Base-by-base conservation (phyloP, 352 stramenopile species). In the Lagenidium giganteum region DNA sequence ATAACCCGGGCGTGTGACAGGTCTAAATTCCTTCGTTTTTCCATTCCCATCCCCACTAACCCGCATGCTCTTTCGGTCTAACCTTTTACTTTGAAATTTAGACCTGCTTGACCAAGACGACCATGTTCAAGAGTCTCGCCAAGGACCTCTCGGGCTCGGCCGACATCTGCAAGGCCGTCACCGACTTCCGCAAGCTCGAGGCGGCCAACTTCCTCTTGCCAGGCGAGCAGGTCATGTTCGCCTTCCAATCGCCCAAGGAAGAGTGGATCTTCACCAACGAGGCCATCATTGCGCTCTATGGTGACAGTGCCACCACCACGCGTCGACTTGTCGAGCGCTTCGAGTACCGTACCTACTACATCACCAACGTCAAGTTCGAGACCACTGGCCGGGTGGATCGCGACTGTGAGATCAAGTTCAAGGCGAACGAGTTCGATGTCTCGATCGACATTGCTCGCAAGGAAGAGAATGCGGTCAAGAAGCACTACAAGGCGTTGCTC, bases 371-470 rank as follows among this genome's bases (percentile, higher is more conserved):
- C 20, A 12, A 53, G 42, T 59, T 59, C 22, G 51, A 59, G 31
- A 59, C 51, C 0, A 39, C 51, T 1, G 51, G 51, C 4, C 51
- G 51, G 11, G 44, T 44, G 22, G 51, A 59, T 38, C 51, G 51
- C 30, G 51, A 59, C 51, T 59, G 51, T 16, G 51, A 59, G 37
- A 49, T 59, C 51, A 59, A 59, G 32, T 54, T 59, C 31, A 3
- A 31, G 12, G 49, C 49, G 5, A 39, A 34, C 24, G 26, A 13
- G 21, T 28, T 24, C 9, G 16, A 54, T 30, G 36, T 59, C 13
- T 59, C 51, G 42, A 59, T 59, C 38, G 51, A 59, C 32, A 38
- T 59, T 20, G 51, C 51, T 22, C 43, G 39, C 4, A 39, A 28
- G 6, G 51, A 59, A 18, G 31, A 54, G 24, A 23, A 21, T 1